Base-by-base conservation (phyloP, 345 rosid species). In the Trapa bicornis region DNA sequence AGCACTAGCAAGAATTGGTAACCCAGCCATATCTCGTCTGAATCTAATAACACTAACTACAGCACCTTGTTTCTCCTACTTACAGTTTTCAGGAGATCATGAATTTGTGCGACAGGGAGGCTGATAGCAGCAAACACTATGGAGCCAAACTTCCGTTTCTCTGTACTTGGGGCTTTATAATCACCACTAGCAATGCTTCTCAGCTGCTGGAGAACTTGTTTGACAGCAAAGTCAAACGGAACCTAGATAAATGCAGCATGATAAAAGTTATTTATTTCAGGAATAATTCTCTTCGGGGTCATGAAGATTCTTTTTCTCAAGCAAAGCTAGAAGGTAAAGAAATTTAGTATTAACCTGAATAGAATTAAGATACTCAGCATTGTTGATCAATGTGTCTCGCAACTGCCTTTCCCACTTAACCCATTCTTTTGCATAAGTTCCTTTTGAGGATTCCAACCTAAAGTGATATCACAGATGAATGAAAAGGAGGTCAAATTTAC, bases 71-170 rank as follows among this genome's bases (percentile, higher is more conserved):
- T 50, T 38, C 32, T 50, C 42, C 32, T 42, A 37, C 83, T 78
- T 83, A 89, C 99, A 67, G 80, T 68, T n/a, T 78, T 78, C 42
- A 94, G 88, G 72, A 87, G 78, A 65, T 67, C 72, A 57, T 60
- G 79, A 67, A 91, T 75, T 67, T 86, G 87, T 54, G 72, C 54
- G 57, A 70, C 79, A 39, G 89, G 95, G 50, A 94, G 75, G 79
- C 77, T 79, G 73, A 87, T 84, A 73, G 97, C 97, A 54, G 95
- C 99, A 43, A 83, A 94, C 71, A 80, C 86, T 73, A 87, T 86
- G 53, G 81, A 70, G 54, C 95, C 95, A 5, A 80, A 73, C 73
- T 81, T 87, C 81, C 84, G 79, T 81, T 75, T 91, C 81, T 76
- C 95, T 32, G 80, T 68, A 72, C 82, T 78, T 45, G 91, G 96